Evolutionary conservation across 805 yeast genomes (phyloP).

Genomic region (Ogataea haglerorum): DNA sequence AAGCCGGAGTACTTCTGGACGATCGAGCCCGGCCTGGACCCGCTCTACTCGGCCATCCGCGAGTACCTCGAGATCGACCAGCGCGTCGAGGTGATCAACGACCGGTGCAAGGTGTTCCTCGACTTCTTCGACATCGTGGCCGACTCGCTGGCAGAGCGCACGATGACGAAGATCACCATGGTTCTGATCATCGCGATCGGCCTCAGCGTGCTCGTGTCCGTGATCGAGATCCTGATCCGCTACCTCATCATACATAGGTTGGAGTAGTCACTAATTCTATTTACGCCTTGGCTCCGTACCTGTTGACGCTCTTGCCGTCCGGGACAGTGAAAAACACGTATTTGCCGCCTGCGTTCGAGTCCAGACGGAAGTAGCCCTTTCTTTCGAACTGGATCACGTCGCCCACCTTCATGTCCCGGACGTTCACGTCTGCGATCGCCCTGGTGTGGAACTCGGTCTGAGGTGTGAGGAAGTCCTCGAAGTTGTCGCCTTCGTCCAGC

Average conservation of each 20-base stretch:
- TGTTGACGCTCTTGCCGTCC: conserved; percentile 83
- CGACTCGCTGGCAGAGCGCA: conserved; percentile 90
- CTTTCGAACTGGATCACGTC: conserved; percentile 94
- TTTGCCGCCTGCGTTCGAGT: conserved; percentile 54
- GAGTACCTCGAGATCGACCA: conserved; percentile 95
- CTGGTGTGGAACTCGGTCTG: conserved; percentile 77
- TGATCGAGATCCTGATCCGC: conserved; percentile 64
- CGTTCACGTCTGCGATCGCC: conserved; percentile 79
- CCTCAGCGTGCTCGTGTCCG: conserved; percentile 71
- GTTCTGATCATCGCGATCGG: conserved; percentile 82
- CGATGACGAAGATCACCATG: conserved; percentile 88
- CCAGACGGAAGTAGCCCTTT: conserved; percentile 92
- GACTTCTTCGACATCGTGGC: conserved; percentile 92
- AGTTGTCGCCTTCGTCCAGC: conserved; percentile 89
- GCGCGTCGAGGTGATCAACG: conserved; percentile 89
- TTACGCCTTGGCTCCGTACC: conserved; percentile 61
- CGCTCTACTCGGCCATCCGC: conserved; percentile 81
- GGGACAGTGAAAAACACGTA: conserved; percentile 90
- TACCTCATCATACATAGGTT: conserved; percentile 41
- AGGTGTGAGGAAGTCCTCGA: conserved; percentile 87
- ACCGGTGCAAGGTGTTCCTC: conserved; percentile 87
- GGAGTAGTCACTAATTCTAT: conserved; percentile 2
- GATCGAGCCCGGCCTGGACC: conserved; percentile 90
- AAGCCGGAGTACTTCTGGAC: conserved; percentile 98
- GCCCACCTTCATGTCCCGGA: conserved; percentile 73